These are phyloP conservation scores for Xanthoparmelia taractica DNA, from an alignment of 495 filamentous ascomycete species.

Conservation along the genomic window DNA sequence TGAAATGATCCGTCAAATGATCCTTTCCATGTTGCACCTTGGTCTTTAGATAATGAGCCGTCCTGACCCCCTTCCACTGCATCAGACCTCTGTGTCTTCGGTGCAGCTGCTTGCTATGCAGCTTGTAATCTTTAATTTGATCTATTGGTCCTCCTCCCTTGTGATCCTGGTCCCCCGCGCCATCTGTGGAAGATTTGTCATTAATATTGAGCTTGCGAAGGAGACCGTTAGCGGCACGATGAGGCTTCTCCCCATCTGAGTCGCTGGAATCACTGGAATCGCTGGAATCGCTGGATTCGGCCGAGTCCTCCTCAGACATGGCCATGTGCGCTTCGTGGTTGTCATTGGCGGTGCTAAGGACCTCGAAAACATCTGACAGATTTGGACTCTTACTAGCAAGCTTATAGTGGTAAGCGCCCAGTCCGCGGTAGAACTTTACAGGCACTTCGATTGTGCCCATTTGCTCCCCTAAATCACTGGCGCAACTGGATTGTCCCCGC, in stretches of 20 bases:
- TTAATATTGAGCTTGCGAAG: background rate
- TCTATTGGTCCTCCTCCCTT: slow-evolving; percentile 29
- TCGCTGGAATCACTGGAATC: slow-evolving; percentile 8
- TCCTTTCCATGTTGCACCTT: slow-evolving; percentile 33
- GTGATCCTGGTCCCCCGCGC: slow-evolving; percentile 15
- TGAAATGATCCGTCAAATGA: slow-evolving; percentile 30
- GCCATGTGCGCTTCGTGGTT: slow-evolving; percentile 22
- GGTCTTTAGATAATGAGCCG: slow-evolving; percentile 34
- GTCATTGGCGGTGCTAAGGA: slow-evolving; percentile 52
- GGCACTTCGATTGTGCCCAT: slow-evolving; percentile 49
- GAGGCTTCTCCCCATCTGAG: slow-evolving; percentile 14
- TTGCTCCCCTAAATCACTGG: slow-evolving; percentile 33
- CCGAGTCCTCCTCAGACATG: slow-evolving; percentile 20
- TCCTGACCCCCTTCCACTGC: slow-evolving; percentile 43
- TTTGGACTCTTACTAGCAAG: slow-evolving; percentile 44
- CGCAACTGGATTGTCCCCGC: slow-evolving; percentile 32
- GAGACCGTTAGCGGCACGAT: slow-evolving; percentile 10
- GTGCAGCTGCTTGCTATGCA: slow-evolving; percentile 36
- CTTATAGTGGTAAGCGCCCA: slow-evolving; percentile 48
- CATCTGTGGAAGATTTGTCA: slow-evolving; percentile 6
- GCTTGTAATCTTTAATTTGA: slow-evolving; percentile 36
- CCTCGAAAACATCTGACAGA: slow-evolving; percentile 53
- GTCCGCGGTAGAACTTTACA: slow-evolving; percentile 49
- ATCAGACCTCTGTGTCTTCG: slow-evolving; percentile 38
- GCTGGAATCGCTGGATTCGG: slow-evolving; percentile 19